Evolutionary conservation across 371 early-diverging fungal species (phyloP), one percentile per base, ranked within the genome.

Genomic region (Apophysomyces elegans): DNA sequence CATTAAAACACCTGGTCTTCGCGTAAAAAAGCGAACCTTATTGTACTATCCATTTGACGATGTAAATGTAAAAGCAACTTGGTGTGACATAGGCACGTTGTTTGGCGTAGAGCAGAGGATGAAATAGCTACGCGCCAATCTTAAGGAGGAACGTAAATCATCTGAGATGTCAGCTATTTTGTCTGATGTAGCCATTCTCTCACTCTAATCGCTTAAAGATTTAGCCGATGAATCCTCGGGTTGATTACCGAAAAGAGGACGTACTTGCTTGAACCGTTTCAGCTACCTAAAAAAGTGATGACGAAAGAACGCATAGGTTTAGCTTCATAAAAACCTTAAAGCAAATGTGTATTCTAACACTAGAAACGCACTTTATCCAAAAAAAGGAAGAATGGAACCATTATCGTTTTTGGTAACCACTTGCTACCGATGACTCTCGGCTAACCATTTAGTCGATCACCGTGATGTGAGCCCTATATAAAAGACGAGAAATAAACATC

Each of bases 361-460:
- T 7, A 50, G 21, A 18, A n/a, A 41, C 1, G 11, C 11, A 11
- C 41, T 41, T 13, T 41, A 41, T 41, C 50, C 50, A 50, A 50
- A 50, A 50, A 50, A 50, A 50, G 50, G 3, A 14, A 50, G 21
- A 18, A 18, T 21, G 18, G 50, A 50, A 8, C 21, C 50, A 50
- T 50, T 50, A 0, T 50, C 6, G 50, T 50, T 50, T 50, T 50
- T 18, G 21, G 50, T 26, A 50, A 50, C 18, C n/a, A 50, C 21
- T 9, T 18, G n/a, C 50, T 9, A 50, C 50, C 50, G 5, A 50
- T 50, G 21, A 50, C 50, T 26, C 9, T 21, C 50, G 50, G 50
- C 50, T 50, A 50, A 50, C 50, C 50, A 26, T 50, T 50, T 50
- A 50, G 50, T 50, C 50, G 50, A 14, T 50, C 18, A 50, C 21